phyloP scores from a whole-genome alignment of 2,329 filamentous ascomycete species.

The Nigrospora sphaerica region DNA sequence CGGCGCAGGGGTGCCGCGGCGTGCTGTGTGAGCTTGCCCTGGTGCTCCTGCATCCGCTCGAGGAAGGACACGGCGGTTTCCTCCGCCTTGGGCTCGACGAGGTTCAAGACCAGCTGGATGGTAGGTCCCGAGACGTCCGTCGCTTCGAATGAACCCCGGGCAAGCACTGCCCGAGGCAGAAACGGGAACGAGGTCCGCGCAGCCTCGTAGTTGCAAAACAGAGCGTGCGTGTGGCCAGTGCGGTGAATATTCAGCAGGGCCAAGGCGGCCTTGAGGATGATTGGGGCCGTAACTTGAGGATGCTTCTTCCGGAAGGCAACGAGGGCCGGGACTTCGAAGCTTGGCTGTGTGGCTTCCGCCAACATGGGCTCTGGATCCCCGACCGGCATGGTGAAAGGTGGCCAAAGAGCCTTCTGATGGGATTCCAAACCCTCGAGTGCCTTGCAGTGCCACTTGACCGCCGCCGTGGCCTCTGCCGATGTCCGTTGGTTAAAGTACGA shows the following conservation, averaged over 20 bases:
- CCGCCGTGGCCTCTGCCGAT: conserved; percentile 4
- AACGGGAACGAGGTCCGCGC: conserved; percentile 9
- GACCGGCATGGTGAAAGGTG: background rate
- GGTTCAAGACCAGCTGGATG: conserved; percentile 9
- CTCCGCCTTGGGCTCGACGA: conserved; percentile 1
- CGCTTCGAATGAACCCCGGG: conserved; percentile 5
- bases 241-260: conserved; percentile 8
- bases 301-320: conserved; percentile 4
- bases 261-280: conserved; percentile 8
- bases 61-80: conserved; percentile 7
- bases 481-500: conserved; percentile 7
- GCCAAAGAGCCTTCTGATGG: conserved; percentile 1
- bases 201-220: conserved; percentile 10
- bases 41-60: conserved; percentile 7
- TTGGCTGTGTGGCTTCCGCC: conserved; percentile 1
- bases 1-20: conserved; percentile 6
- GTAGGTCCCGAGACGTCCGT: conserved; percentile 10
- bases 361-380: background rate
- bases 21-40: conserved; percentile 6
- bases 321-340: conserved; percentile 5
- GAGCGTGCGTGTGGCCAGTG: conserved; percentile 10
- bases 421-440: background rate
- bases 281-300: conserved; percentile 3
- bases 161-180: conserved; percentile 3
- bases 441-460: conserved; percentile 7